These are phyloP conservation scores for Leccinum angustisporum DNA, from an alignment of 1,284 basidiomycete genomes.

Conservation along the genomic window DNA sequence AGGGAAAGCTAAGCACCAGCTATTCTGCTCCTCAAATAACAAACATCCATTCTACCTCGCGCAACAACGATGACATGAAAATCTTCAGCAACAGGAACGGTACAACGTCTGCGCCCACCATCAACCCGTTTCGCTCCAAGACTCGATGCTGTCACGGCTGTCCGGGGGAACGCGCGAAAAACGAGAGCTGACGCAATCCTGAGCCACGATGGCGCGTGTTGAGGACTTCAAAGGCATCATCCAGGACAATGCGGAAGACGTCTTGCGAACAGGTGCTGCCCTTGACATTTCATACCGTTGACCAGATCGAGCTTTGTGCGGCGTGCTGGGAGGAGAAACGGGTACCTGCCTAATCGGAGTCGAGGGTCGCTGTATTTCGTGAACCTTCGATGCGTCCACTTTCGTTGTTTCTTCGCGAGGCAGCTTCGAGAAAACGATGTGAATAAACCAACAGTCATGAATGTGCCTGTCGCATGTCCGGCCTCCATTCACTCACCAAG, in stretches of 20 bases:
- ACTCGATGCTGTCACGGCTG: conserved; percentile 51
- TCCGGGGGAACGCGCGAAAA: conserved; percentile 37
- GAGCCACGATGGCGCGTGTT: conserved; percentile 4
- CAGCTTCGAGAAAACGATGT: conserved; percentile 15
- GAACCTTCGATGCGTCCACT: not conserved
- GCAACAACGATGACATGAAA: not conserved
- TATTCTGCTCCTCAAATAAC: not conserved
- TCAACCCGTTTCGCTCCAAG: conserved; percentile 41
- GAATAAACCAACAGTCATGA: conserved; percentile 3
- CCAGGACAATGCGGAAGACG: conserved; percentile 29
- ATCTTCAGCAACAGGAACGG: conserved; percentile 8
- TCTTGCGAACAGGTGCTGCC: conserved; percentile 15
- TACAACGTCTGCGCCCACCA: not conserved
- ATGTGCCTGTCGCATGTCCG: conserved; percentile 4
- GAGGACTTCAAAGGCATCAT: conserved; percentile 21
- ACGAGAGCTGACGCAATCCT: conserved; percentile 13
- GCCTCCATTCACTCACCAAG: conserved; percentile 22
- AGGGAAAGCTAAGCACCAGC: not conserved
- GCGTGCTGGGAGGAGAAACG: conserved; percentile 25
- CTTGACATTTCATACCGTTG: conserved; percentile 11
- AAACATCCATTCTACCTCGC: not conserved
- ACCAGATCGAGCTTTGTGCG: conserved; percentile 26
- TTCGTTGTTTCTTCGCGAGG: not conserved
- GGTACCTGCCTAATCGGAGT: conserved; percentile 27
- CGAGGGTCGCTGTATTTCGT: conserved; percentile 7